These are phyloP conservation scores for Discostella stelligera DNA, from an alignment of 352 stramenopile species.

Conservation along the genomic window DNA sequence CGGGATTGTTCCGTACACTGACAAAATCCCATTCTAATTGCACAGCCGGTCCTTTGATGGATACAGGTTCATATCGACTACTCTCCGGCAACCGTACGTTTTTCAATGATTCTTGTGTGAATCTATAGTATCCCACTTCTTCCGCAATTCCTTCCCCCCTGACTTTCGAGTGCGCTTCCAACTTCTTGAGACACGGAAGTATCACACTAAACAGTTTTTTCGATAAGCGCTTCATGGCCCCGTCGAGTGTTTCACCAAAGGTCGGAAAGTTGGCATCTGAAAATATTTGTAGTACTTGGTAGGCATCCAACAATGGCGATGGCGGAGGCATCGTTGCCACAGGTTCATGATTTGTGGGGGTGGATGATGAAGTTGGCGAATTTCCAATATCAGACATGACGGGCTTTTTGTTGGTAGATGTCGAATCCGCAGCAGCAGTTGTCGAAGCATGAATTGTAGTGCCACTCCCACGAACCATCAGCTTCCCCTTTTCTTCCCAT, in stretches of 20 bases:
- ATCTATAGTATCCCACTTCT: slow-evolving; percentile 33
- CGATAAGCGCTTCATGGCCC: slow-evolving; percentile 46
- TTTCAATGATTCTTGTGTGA: slow-evolving; percentile 25
- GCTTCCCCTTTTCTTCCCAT: slow-evolving; percentile 14
- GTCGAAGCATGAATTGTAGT: slow-evolving; percentile 31
- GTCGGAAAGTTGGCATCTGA: slow-evolving; percentile 8
- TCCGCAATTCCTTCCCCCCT: background rate
- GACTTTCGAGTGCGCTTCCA: background rate
- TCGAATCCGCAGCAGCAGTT: background rate
- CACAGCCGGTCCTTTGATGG: slow-evolving; percentile 26
- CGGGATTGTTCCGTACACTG: slow-evolving; percentile 19
- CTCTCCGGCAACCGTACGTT: slow-evolving; percentile 5
- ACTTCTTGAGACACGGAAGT: slow-evolving; percentile 27
- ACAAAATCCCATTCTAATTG: slow-evolving; percentile 34
- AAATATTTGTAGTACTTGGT: slow-evolving; percentile 53
- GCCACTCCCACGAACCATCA: slow-evolving; percentile 15
- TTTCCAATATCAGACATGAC: slow-evolving; percentile 1
- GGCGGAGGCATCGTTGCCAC: slow-evolving; percentile 13
- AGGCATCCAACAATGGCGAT: slow-evolving; percentile 48
- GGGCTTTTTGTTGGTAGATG: background rate
- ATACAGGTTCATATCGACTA: slow-evolving; percentile 22
- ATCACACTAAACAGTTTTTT: slow-evolving; percentile 37
- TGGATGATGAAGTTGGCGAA: slow-evolving; percentile 13
- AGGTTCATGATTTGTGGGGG: slow-evolving; percentile 22
- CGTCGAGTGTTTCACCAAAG: slow-evolving; percentile 43